phyloP scores from a whole-genome alignment of 208 protist species.

The Phytomonas francai region DNA sequence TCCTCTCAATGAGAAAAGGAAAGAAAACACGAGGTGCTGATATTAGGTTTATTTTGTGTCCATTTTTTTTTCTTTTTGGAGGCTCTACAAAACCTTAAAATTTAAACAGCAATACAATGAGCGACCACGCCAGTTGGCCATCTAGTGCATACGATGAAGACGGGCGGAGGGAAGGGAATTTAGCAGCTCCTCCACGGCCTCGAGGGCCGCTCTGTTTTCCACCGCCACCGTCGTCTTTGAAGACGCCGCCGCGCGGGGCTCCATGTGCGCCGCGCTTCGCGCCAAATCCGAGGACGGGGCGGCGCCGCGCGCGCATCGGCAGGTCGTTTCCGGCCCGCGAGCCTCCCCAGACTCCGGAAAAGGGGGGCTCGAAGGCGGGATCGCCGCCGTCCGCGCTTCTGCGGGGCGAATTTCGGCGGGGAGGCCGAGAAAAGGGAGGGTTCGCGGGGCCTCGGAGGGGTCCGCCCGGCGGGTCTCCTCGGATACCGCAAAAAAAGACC shows the following conservation, averaged over 20 bases:
- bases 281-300: background rate
- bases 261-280: background rate
- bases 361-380: too few species aligned
- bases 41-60: background rate
- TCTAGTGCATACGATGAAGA: background rate
- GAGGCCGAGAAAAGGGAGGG: too few species aligned
- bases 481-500: too few species aligned
- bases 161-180: background rate
- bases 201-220: background rate
- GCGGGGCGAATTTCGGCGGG: too few species aligned
- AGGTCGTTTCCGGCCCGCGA: too few species aligned
- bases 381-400: too few species aligned
- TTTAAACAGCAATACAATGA: background rate
- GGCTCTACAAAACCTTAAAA: background rate
- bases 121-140: background rate
- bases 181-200: background rate
- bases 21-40: background rate
- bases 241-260: background rate
- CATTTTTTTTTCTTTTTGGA: background rate
- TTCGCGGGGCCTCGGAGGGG: too few species aligned
- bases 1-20: background rate
- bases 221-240: background rate
- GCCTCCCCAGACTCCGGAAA: too few species aligned
- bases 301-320: too few species aligned
- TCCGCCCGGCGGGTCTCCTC: too few species aligned